These are phyloP conservation scores for Ceratocystis diversiconidia DNA, from an alignment of 2,329 filamentous ascomycete species.

Conservation along the genomic window DNA sequence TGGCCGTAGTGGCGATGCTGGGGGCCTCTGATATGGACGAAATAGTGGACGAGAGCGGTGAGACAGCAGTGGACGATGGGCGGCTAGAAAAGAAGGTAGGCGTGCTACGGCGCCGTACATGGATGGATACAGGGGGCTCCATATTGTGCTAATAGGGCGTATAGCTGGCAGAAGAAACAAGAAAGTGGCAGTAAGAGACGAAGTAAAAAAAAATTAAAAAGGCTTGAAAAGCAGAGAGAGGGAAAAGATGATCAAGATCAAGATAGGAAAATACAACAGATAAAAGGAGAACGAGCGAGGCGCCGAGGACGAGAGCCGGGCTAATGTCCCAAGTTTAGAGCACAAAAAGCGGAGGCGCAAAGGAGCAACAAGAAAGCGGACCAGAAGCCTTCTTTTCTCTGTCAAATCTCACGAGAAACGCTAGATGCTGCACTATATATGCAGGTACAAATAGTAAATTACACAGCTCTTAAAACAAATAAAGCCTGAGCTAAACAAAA, in stretches of 20 bases:
- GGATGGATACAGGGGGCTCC: conserved; percentile 4
- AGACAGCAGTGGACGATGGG: background rate
- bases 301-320: background rate
- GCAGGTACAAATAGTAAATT: background rate
- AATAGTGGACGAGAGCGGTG: conserved; percentile 8
- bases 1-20: conserved; percentile 4
- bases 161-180: background rate
- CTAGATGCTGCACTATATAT: conserved; percentile 1
- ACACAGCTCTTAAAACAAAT: background rate
- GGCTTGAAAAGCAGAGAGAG: background rate
- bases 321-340: background rate
- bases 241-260: background rate
- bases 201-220: background rate
- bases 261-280: background rate
- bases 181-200: background rate
- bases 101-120: conserved; percentile 7
- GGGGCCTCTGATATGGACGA: conserved; percentile 11
- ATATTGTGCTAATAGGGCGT: background rate
- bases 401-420: conserved; percentile 1
- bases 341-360: background rate
- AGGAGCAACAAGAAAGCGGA: background rate
- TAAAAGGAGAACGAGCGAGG: background rate
- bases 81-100: conserved; percentile 8
- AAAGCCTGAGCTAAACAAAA: background rate
- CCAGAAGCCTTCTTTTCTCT: conserved; percentile 2